phyloP scores from a whole-genome alignment of 73 alveolate species.

The Paramecium sexaurelia region DNA sequence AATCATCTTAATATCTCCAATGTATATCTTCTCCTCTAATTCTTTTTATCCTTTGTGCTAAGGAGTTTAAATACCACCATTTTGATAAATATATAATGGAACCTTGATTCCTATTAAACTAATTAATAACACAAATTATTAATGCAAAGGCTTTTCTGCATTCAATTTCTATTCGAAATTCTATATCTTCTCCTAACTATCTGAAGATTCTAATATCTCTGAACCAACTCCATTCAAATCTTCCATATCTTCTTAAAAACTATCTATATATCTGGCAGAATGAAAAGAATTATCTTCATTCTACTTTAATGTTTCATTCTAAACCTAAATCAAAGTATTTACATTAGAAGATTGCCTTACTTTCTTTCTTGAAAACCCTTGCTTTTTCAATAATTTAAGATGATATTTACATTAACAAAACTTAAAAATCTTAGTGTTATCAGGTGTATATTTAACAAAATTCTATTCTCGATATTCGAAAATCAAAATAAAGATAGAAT shows the following conservation, averaged over 20 bases:
- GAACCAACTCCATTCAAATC: neutral
- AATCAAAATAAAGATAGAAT: constrained; percentile 29
- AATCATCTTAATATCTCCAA: neutral
- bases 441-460: constrained; percentile 17
- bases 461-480: neutral
- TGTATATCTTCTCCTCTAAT: neutral
- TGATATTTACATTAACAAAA: constrained; percentile 22
- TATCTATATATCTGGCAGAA: constrained; percentile 8
- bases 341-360: neutral
- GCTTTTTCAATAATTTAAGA: neutral
- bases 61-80: constrained; percentile 19
- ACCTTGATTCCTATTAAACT: constrained; percentile 6
- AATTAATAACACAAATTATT: neutral
- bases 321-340: neutral
- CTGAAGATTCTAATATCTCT: neutral
- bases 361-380: neutral
- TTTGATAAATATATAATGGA: neutral
- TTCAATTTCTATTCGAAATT: neutral
- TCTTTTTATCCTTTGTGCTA: neutral
- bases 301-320: neutral
- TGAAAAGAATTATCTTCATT: neutral
- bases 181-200: neutral
- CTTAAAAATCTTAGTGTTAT: constrained; percentile 18
- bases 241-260: neutral
- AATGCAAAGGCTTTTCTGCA: neutral